Evolutionary conservation across 148 eudicot species (phyloP), one percentile per base, ranked within the genome.

Genomic region (Rhododendron mucronatum): DNA sequence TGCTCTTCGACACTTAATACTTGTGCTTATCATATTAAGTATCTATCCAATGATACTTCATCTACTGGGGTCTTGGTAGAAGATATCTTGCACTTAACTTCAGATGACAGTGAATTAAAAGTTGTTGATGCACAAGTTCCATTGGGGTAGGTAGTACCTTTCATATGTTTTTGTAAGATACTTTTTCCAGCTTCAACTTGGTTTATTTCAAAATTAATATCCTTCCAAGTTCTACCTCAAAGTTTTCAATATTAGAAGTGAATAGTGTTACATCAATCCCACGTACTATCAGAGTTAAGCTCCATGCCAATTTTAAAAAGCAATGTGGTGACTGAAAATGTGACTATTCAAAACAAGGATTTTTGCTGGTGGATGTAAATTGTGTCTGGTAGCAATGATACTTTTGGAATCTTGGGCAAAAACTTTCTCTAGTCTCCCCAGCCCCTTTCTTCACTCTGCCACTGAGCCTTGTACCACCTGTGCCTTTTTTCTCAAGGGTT

Each of bases 11-110:
- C 86, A 55, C 87, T 78, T 23, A 75, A 81, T 67, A 78, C 89
- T 15, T 96, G 99, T 86, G 91, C 94, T 76, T 96, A 96, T 84
- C 80, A 79, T 87, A 82, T 92, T 78, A 13, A 20, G 3, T 96
- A 95, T 85, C 91, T 95, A 28, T 93, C 97, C 0, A 89, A 78
- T 67, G 86, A 91, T 86, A 96, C 99, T 16, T 94, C 99, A 55
- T 89, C 97, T 37, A 51, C 92, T 28, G 99, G 99, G 73, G 83
- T 91, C 87, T 82, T 96, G 84, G 96, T 96, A 23, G 91, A 91
- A 84, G 99, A 96, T 89, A 82, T 92, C 37, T 82, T 96, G 90
- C 99, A 92, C 87, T 91, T 96, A 37, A 89, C 87, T 26, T 90
- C 96, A 8, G 92, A 93, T 74, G 81, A 88, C 26, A 61, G 67